phyloP scores from a whole-genome alignment of 2,329 filamentous ascomycete genomes.

The Emmonsia crescens region DNA sequence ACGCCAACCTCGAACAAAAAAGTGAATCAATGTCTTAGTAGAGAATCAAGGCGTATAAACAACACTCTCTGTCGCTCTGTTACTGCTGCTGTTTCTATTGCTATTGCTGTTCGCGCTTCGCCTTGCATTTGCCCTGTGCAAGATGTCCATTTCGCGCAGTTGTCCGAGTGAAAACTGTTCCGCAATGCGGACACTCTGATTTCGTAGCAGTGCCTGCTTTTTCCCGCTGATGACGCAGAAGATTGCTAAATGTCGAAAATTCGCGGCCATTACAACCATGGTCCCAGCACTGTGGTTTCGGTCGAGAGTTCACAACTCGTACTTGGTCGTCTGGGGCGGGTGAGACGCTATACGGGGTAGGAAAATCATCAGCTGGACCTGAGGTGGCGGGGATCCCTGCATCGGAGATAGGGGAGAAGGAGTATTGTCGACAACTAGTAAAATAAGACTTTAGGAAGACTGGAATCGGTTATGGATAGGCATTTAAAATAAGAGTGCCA shows the following conservation, averaged over 20 bases:
- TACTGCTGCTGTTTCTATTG: not conserved
- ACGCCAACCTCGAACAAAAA: not conserved
- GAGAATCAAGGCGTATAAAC: not conserved
- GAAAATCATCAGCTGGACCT: slow-evolving; percentile 1
- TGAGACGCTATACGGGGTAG: slow-evolving; percentile 9
- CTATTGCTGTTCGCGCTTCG: slow-evolving; percentile 5
- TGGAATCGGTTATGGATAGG: not conserved
- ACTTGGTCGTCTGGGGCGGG: slow-evolving; percentile 42
- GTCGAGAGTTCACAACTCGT: slow-evolving; percentile 62
- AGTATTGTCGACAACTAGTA: slow-evolving; percentile 1
- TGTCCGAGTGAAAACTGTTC: slow-evolving; percentile 85
- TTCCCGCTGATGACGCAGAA: slow-evolving; percentile 83
- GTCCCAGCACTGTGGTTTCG: slow-evolving; percentile 95
- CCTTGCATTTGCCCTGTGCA: slow-evolving; percentile 86
- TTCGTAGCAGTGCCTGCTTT: slow-evolving; percentile 87
- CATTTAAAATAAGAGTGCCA: not conserved
- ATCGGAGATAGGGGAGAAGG: not conserved
- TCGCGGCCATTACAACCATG: slow-evolving; percentile 92
- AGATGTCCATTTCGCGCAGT: slow-evolving; percentile 79
- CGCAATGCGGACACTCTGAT: slow-evolving; percentile 80
- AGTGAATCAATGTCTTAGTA: not conserved
- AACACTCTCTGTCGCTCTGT: not conserved
- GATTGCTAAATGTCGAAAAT: slow-evolving; percentile 93
- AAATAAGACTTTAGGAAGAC: not conserved
- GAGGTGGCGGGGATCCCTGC: not conserved